Base-by-base conservation (phyloP, 805 yeast species). In the Hanseniaspora meyeri region DNA sequence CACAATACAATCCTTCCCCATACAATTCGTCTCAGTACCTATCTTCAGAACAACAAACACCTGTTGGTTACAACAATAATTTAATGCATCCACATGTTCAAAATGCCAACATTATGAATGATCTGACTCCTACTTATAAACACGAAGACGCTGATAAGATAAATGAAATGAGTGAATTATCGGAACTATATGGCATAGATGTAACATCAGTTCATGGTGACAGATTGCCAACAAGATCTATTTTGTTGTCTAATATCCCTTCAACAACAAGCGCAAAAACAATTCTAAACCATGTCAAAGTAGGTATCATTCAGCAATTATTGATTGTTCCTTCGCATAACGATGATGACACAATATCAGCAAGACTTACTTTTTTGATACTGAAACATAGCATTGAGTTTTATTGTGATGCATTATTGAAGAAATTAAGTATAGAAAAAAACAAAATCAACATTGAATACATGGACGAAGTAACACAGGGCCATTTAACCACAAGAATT, bases 361-460 rank as follows among this genome's bases (percentile, higher is more conserved):
- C 96, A 2, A 87, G 87, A 66, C 78, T 91, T 43, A 85, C 96
- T 5, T 91, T 93, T 68, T 74, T 91, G 57, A 96, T 89, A 68
- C 91, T 85, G 67, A 83, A 86, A 61, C 79, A 93, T 34, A 97
- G 97, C 0, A 74, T 88, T 59, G 78, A 88, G 61, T 93, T 93
- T 72, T 96, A 89, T 69, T 87, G 96, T 0, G 97, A 90, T 71
- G 95, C 96, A 42, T 83, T 87, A 51, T 75, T 91, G 66, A 88
- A 87, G 66, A 80, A 90, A 66, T 74, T 90, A 60, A 80, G 83
- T 43, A 85, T 93, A 59, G 81, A 80, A 62, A 89, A 87, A 48
- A 81, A 84, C 61, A 95, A 87, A 64, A 80, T 90, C 57, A 80
- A 88, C 65, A 78, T 91, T 59, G 96, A 96, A 12, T 93, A 97